A percentile compares a stretch with the other conserved stretches of the same genome.
phyloP scores from a whole-genome alignment of 805 yeast species.

The Ogataea parapolymorpha region DNA sequence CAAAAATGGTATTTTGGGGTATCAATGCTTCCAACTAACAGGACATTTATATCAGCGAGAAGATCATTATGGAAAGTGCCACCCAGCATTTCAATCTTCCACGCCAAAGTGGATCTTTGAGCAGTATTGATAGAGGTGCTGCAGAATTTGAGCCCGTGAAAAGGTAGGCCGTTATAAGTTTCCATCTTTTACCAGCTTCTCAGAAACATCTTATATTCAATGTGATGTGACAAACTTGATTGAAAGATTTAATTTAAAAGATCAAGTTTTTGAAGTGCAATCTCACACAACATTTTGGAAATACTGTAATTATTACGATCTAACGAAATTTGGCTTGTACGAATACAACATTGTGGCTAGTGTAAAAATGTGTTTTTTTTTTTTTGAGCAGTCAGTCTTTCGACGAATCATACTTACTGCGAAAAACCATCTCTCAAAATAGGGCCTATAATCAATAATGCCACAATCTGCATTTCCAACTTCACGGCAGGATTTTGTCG shows the following conservation, averaged over 20 bases:
- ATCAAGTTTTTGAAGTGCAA: neutral
- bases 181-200: too few relatives aligned
- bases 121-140: conserved; percentile 49
- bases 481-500: conserved; percentile 69
- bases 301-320: too few relatives aligned
- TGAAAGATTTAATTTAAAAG: neutral
- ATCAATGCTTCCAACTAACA: conserved; percentile 56
- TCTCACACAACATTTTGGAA: too few relatives aligned
- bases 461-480: conserved; percentile 12
- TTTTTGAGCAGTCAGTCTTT: too few relatives aligned
- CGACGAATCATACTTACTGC: too few relatives aligned
- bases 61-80: conserved; percentile 55
- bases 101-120: conserved; percentile 40
- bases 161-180: conserved; percentile 30
- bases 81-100: conserved; percentile 52
- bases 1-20: conserved; percentile 56
- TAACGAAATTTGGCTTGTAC: too few relatives aligned
- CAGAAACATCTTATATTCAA: too few relatives aligned
- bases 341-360: too few relatives aligned
- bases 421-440: too few relatives aligned
- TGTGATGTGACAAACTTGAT: too few relatives aligned
- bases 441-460: neutral
- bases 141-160: conserved; percentile 50
- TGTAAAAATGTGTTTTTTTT: too few relatives aligned
- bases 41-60: conserved; percentile 56